Conservation (phyloP, 2,329 filamentous ascomycete species). For the Trichoderma simmonsii region DNA sequence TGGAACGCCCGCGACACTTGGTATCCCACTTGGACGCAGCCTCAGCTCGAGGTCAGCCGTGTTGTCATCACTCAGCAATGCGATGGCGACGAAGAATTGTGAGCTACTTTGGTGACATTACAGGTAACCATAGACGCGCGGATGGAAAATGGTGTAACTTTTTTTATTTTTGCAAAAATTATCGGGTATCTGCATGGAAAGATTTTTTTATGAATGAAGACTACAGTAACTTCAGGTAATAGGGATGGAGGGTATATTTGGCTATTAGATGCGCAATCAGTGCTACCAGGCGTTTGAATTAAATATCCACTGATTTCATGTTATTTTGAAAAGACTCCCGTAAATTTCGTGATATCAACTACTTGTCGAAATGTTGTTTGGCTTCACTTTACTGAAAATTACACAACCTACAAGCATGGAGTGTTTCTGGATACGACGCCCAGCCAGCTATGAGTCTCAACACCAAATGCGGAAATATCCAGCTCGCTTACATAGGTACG, state of each 20-base stretch:
- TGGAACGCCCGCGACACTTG: constrained; percentile 66
- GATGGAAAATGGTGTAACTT: not conserved
- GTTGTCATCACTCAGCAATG: constrained; percentile 71
- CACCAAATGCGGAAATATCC: not conserved
- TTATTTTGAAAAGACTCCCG: not conserved
- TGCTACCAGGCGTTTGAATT: not conserved
- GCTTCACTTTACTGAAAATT: not conserved
- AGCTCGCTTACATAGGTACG: not conserved
- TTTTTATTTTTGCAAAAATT: not conserved
- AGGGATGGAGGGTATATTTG: not conserved
- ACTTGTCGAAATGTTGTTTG: not conserved
- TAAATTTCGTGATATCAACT: not conserved
- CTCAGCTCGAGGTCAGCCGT: constrained; percentile 65
- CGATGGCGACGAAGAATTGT: constrained; percentile 56
- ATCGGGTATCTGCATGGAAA: not conserved
- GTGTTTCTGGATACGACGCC: not conserved
- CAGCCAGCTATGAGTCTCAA: not conserved
- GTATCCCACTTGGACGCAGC: constrained; percentile 68
- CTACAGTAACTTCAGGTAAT: not conserved
- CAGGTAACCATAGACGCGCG: not conserved
- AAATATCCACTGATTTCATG: not conserved
- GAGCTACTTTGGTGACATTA: constrained; percentile 13
- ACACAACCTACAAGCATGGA: not conserved
- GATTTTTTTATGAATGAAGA: not conserved
- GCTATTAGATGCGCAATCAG: not conserved